Conservation (phyloP, 306 rosid genomes). For the Vigna radiata region DNA sequence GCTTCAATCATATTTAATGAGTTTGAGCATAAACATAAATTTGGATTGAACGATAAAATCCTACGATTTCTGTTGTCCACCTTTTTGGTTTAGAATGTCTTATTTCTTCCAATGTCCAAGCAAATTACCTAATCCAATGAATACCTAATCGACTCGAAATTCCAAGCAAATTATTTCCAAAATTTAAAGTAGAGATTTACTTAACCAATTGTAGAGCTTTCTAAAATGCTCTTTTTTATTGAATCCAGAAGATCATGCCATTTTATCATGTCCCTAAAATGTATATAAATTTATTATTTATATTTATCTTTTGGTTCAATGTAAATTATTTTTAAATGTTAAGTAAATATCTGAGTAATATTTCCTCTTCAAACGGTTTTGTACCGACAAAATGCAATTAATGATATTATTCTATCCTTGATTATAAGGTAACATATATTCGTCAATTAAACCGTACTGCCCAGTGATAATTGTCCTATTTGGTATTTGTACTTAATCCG, state of each 20-base stretch:
- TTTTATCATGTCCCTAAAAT: neutral
- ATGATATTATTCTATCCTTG: neutral
- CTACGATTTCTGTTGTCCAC: slow-evolving; percentile 36
- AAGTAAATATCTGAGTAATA: neutral
- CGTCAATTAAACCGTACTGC: neutral
- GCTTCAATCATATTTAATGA: slow-evolving; percentile 32
- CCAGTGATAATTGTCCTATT: neutral
- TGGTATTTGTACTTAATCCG: neutral
- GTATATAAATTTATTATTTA: neutral
- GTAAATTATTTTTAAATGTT: neutral
- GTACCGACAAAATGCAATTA: neutral
- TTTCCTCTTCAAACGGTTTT: neutral
- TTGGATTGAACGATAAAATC: slow-evolving; percentile 37
- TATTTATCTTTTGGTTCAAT: neutral
- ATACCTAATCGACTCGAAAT: neutral
- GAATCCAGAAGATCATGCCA: neutral
- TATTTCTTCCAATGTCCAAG: neutral
- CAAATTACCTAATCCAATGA: neutral
- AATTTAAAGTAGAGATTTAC: neutral
- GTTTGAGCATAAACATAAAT: slow-evolving; percentile 45
- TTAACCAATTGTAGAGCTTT: neutral
- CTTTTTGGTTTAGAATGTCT: slow-evolving; percentile 30
- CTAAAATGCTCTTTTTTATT: neutral
- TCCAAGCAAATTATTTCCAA: slow-evolving; percentile 17
- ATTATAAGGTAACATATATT: neutral